Percentiles rank a stretch among this genome's conserved stretches.
These are phyloP conservation scores for Myxozyma neglecta DNA, from an alignment of 805 yeast species.

Conservation along the genomic window DNA sequence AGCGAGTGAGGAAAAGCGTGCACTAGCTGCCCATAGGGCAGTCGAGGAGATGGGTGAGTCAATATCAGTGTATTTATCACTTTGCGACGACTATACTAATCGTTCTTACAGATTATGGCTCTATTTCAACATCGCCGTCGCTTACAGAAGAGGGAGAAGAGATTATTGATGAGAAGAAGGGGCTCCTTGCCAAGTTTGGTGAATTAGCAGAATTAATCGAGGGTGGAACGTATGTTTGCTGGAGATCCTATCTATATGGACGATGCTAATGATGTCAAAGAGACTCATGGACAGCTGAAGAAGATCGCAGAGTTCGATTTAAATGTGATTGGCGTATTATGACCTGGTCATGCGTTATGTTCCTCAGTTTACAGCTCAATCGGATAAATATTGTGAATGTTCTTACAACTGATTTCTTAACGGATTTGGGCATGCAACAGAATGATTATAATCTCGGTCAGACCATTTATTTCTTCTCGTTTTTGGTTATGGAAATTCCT, in stretches of 20 bases:
- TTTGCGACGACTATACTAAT: background rate
- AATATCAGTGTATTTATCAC: background rate
- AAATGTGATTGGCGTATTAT: constrained; percentile 59
- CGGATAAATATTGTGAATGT: constrained; percentile 60
- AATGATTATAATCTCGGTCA: constrained; percentile 59
- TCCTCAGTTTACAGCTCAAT: constrained; percentile 60
- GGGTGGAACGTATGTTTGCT: constrained; percentile 20
- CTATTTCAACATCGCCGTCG: constrained; percentile 9
- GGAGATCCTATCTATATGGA: background rate
- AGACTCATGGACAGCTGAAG: constrained; percentile 51
- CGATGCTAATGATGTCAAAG: constrained; percentile 8
- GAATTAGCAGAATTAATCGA: constrained; percentile 19
- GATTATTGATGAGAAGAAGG: background rate
- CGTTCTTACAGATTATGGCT: constrained; percentile 16
- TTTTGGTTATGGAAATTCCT: constrained; percentile 60
- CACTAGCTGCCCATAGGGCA: background rate
- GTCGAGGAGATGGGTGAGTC: constrained; percentile 5
- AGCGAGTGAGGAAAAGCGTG: background rate
- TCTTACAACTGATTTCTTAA: constrained; percentile 55
- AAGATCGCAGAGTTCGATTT: constrained; percentile 51
- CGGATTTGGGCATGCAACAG: constrained; percentile 54
- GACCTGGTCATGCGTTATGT: constrained; percentile 59
- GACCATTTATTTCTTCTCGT: constrained; percentile 53
- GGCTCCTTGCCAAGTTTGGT: constrained; percentile 15
- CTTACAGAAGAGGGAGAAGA: constrained; percentile 1